Base-by-base conservation (phyloP, 1,284 basidiomycete genomes). In the Cryptococcus amylolentus region DNA sequence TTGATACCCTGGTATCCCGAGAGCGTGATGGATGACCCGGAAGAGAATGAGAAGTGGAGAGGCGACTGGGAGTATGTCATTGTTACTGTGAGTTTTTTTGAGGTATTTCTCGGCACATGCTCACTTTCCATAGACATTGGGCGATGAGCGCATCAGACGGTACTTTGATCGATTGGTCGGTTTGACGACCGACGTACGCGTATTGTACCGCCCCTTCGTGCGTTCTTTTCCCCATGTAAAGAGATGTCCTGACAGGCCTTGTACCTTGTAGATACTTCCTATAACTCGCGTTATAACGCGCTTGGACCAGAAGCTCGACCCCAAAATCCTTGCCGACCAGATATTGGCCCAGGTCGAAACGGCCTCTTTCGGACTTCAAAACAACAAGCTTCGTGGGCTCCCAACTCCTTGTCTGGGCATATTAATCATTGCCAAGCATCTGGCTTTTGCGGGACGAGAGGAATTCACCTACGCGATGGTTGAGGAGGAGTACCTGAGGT, bases 371-470 rank as follows among this genome's bases (percentile, higher is more conserved):
- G 69, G 71, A 5, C 42, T 67, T 14, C 47, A 57, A 18, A 55
- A 52, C 9, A 31, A 55, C 26, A 71, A 71, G 53, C 53, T 70
- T 31, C 66, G 60, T 55, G 64, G 64, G 31, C 64, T 78, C 3
- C 67, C 75, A 1, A 73, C 77, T n/a, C 77, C 77, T 0, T 65
- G 69, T 9, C 56, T 77, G 23, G 70, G 70, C 9, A 61, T 77
- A 4, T 63, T 78, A 35, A 74, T 78, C 55, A 71, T 78, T 28
- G 52, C 85, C 84, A 65, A 94, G 80, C 60, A 91, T 83, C 67
- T 91, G 84, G 56, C 84, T 78, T 68, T 91, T 75, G 73, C 86
- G 82, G 71, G 89, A 81, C 49, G 81, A 78, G 75, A 91, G 86
- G 65, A 78, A 50, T 79, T 79, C 66, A 77, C 73, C 48, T 73